Evolutionary conservation across 83 land plant genomes (phyloP).

Genomic region (Picea abies): DNA sequence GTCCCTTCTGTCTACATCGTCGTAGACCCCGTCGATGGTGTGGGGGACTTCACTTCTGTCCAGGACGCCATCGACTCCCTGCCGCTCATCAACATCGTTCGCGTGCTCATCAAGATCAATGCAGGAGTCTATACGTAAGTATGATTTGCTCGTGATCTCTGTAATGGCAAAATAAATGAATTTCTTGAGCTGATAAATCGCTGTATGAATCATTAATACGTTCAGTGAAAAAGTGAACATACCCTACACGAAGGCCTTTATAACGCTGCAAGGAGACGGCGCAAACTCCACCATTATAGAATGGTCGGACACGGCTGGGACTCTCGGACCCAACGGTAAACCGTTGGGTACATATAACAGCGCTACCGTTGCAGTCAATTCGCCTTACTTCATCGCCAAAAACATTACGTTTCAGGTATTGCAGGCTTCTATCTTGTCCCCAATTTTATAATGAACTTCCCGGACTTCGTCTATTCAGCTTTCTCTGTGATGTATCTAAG

Average conservation of each 20-base stretch:
- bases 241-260: conserved; percentile 49
- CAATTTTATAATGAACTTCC: no score
- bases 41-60: conserved; percentile 36
- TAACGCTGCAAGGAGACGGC: conserved; percentile 51
- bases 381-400: conserved; percentile 67
- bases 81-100: conserved; percentile 28
- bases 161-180: no score
- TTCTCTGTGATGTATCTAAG: no score
- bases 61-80: conserved; percentile 55
- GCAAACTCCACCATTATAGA: conserved; percentile 39
- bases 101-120: conserved; percentile 36
- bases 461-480: no score
- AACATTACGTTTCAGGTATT: conserved; percentile 12
- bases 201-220: background rate
- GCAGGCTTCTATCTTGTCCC: no score
- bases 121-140: conserved; percentile 56
- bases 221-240: conserved; percentile 74
- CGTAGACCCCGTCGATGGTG: conserved; percentile 26
- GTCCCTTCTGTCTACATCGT: conserved; percentile 25
- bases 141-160: background rate
- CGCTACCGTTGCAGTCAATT: conserved; percentile 66
- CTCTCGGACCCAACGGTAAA: conserved; percentile 30
- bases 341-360: conserved; percentile 54
- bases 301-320: conserved; percentile 62
- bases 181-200: no score